A percentile compares a stretch with the other conserved stretches of the same genome.
phyloP scores from a whole-genome alignment of 768 basidiomycete species.

The Krasilnikovozyma curviuscula region DNA sequence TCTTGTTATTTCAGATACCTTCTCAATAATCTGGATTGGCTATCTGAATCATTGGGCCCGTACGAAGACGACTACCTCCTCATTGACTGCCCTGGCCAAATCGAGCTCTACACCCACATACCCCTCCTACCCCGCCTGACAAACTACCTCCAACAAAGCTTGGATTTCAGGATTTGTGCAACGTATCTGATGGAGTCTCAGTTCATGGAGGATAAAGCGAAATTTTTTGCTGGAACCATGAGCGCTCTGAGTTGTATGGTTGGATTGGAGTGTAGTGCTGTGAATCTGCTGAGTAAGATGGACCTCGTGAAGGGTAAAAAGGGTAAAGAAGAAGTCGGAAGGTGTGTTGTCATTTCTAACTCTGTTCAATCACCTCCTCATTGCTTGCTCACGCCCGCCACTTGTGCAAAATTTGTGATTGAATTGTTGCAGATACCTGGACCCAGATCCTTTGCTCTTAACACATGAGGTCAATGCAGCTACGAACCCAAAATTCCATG shows the following conservation, averaged over 20 bases:
- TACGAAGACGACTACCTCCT: constrained; percentile 80
- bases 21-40: constrained; percentile 92
- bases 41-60: constrained; percentile 84
- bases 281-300: constrained; percentile 99
- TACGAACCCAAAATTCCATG: constrained; percentile 65
- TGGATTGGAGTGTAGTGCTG: constrained; percentile 86
- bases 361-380: background rate
- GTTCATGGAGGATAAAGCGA: constrained; percentile 98
- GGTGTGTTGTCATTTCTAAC: constrained; percentile 31
- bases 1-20: constrained; percentile 48
- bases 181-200: constrained; percentile 91
- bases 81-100: constrained; percentile 49
- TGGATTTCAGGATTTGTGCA: constrained; percentile 71
- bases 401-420: background rate
- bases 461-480: constrained; percentile 31
- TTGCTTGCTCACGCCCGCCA: background rate
- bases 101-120: constrained; percentile 96
- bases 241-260: constrained; percentile 99
- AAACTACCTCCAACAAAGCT: constrained; percentile 38
- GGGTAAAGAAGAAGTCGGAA: constrained; percentile 55
- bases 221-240: constrained; percentile 93
- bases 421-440: constrained; percentile 47
- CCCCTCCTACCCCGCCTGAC: constrained; percentile 84
- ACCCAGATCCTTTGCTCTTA: constrained; percentile 81
- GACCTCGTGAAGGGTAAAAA: constrained; percentile 50